These are phyloP conservation scores for Platismatia glauca DNA, from an alignment of 495 filamentous ascomycete species.

Conservation along the genomic window DNA sequence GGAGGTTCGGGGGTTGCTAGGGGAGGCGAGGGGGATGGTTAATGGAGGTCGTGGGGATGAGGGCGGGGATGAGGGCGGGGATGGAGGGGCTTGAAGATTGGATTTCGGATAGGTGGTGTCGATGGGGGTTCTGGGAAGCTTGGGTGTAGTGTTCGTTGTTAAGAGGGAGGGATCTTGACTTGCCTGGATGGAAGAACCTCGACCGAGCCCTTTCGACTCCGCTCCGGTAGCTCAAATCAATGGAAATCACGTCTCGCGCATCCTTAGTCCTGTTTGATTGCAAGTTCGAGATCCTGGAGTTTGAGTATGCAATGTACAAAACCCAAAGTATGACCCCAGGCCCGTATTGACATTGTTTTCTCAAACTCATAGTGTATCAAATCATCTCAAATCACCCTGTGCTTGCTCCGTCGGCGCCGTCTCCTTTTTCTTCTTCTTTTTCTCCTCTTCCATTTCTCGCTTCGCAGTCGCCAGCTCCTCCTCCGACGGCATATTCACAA, in stretches of 20 bases:
- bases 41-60: neutral
- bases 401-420: neutral
- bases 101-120: neutral
- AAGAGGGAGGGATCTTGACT: neutral
- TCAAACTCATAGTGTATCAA: neutral
- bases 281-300: neutral
- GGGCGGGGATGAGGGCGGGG: neutral
- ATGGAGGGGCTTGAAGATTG: neutral
- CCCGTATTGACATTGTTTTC: neutral
- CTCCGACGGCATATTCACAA: constrained; percentile 13
- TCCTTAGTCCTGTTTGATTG: neutral
- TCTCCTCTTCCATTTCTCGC: constrained; percentile 14
- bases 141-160: neutral
- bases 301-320: neutral
- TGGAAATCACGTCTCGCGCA: neutral
- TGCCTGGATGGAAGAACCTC: neutral
- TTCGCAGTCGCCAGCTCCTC: constrained; percentile 11
- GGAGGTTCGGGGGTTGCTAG: neutral
- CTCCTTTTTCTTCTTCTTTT: constrained; percentile 4
- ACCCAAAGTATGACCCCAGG: neutral
- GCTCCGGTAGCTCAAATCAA: neutral
- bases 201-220: neutral
- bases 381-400: neutral
- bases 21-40: neutral
- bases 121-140: neutral